A percentile compares a stretch with the other conserved stretches of the same genome.
Conservation (phyloP, 805 yeast genomes). For the Clavispora phyllophila region DNA sequence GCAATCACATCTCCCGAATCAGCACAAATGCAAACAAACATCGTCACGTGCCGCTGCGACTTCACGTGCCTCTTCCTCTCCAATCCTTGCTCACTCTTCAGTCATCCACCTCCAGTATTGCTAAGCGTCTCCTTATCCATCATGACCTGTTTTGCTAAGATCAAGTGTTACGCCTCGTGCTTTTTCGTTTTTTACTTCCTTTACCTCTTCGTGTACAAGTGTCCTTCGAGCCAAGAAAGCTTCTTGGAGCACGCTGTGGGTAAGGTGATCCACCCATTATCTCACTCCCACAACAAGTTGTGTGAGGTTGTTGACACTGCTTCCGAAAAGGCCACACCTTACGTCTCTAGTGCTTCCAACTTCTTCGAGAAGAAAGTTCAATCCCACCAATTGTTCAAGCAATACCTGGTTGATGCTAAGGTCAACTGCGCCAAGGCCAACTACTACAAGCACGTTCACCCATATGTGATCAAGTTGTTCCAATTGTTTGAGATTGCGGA, state of each 20-base stretch:
- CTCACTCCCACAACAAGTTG: slow-evolving; percentile 29
- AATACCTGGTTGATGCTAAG: slow-evolving; percentile 28
- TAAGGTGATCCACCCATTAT: slow-evolving; percentile 33
- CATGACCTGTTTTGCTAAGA: slow-evolving; percentile 14
- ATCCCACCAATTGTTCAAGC: slow-evolving; percentile 29
- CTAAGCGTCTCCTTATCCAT: neutral
- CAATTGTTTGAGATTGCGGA: slow-evolving; percentile 32
- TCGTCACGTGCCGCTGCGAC: neutral
- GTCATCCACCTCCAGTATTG: neutral
- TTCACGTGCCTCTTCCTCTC: slow-evolving; percentile 3
- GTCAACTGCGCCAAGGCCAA: slow-evolving; percentile 17
- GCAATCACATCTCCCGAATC: slow-evolving; percentile 1
- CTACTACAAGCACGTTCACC: slow-evolving; percentile 24
- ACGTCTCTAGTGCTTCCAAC: slow-evolving; percentile 19
- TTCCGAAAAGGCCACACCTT: slow-evolving; percentile 26
- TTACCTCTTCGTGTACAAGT: slow-evolving; percentile 38
- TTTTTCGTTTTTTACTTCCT: slow-evolving; percentile 27
- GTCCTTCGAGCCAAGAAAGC: slow-evolving; percentile 26
- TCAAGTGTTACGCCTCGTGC: slow-evolving; percentile 19
- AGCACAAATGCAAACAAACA: neutral
- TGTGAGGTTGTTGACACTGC: slow-evolving; percentile 31
- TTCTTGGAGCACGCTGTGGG: slow-evolving; percentile 25
- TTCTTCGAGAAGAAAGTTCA: slow-evolving; percentile 35
- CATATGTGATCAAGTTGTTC: slow-evolving; percentile 28
- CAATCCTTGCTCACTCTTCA: neutral